Conservation (phyloP, 345 rosid genomes). For the Eucalyptus pumila region DNA sequence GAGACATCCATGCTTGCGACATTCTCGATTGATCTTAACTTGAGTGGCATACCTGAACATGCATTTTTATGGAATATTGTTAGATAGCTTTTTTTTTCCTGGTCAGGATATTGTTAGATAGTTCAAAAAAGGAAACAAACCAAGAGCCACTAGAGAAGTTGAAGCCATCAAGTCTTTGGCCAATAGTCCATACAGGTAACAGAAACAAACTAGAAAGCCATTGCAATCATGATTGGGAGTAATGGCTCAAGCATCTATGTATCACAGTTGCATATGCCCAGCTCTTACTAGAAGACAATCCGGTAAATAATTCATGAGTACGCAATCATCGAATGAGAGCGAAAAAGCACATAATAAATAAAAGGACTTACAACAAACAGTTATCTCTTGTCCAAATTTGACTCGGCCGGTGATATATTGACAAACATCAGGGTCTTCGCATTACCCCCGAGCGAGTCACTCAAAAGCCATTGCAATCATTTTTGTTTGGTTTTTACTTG, state of each 20-base stretch:
- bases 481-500: too few species aligned
- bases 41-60: too few species aligned
- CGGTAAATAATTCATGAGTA: background rate
- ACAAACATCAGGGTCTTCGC: slow-evolving; percentile 96
- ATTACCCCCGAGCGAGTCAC: slow-evolving; percentile 92
- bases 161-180: background rate
- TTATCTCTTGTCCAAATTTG: slow-evolving; percentile 83
- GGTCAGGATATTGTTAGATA: too few species aligned
- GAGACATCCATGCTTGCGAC: too few species aligned
- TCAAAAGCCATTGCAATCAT: slow-evolving; percentile 31
- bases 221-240: background rate
- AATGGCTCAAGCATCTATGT: background rate
- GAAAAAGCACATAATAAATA: background rate
- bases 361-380: slow-evolving; percentile 46
- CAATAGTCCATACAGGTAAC: too few species aligned
- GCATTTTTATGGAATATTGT: too few species aligned
- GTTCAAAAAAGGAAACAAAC: too few species aligned
- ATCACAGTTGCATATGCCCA: background rate
- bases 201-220: background rate
- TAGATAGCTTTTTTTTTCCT: too few species aligned
- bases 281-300: background rate
- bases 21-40: too few species aligned
- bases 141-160: background rate
- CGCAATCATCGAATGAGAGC: background rate
- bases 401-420: slow-evolving; percentile 69